Evolutionary conservation across 1,284 basidiomycete genomes (phyloP), one percentile per base, ranked within the genome.

Genomic region (Schizophyllum amplum): DNA sequence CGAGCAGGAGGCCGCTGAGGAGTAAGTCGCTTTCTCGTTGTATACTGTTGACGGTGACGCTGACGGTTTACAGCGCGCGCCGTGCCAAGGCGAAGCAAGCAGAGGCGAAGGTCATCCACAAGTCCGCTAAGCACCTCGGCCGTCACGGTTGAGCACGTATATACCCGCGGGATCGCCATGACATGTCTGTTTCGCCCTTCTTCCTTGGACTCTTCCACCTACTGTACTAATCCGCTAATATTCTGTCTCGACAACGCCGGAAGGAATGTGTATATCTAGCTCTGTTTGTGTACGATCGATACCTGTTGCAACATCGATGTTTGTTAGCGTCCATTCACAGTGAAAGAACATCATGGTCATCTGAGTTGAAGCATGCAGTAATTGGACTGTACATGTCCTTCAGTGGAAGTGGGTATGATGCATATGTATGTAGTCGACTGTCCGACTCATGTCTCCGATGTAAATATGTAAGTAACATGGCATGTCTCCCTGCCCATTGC

Each of bases 61-160:
- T 55, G 42, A 65, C 54, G 23, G 60, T 54, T 61, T 21, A n/a
- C 62, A 84, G 83, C 53, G 74, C 78, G 13, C 71, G 71, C 56
- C 78, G 79, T 55, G 81, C 82, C 11, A 80, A 79, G 65, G 73
- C 76, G 5, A 85, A 84, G 65, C 79, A 82, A 64, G 76, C 75
- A 23, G 80, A 83, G 62, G 77, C 78, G 2, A 82, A 81, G 68
- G 70, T 71, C 24, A 77, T 86, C 62, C 78, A 72, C 67, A 83
- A 80, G 70, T 76, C 69, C 56, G 77, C 78, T 11, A 73, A 74
- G 54, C 72, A 73, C 49, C 76, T 85, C 55, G 83, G 83, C 15
- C 74, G 82, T 24, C 80, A 83, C 63, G 80, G 77, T 42, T 59
- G 22, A 59, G 47, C 48, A 20, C 47, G n/a, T n/a, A n/a, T n/a